phyloP scores from a whole-genome alignment of 495 filamentous ascomycete species.

The Rhizodiscina lignyota region DNA sequence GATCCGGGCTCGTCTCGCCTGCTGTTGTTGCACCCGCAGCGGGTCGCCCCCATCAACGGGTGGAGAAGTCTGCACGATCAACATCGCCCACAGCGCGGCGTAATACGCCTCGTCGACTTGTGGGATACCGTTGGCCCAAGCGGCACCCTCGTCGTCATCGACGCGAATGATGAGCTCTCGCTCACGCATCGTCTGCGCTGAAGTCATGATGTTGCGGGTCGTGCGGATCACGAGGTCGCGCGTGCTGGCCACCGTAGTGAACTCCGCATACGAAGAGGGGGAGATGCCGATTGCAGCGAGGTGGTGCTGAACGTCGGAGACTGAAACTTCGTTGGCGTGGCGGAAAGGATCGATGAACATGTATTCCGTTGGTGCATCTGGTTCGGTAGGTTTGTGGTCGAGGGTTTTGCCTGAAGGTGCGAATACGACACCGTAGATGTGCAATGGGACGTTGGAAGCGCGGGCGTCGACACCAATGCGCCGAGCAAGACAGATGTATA shows the following conservation, averaged over 20 bases:
- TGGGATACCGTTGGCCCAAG: slow-evolving; percentile 9
- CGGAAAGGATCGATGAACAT: slow-evolving; percentile 82
- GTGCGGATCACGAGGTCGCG: slow-evolving; percentile 57
- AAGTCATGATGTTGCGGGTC: slow-evolving; percentile 63
- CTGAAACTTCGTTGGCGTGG: slow-evolving; percentile 45
- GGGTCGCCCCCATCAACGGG: slow-evolving; percentile 19
- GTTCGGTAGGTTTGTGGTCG: slow-evolving; percentile 32
- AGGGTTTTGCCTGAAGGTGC: slow-evolving; percentile 42
- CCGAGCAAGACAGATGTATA: slow-evolving; percentile 50
- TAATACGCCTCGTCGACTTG: slow-evolving; percentile 58
- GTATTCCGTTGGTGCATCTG: slow-evolving; percentile 13
- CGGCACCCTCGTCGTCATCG: slow-evolving; percentile 2
- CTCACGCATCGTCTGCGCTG: slow-evolving; percentile 20
- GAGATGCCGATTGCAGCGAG: slow-evolving; percentile 47
- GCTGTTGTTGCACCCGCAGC: slow-evolving; percentile 27
- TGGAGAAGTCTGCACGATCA: slow-evolving; percentile 32
- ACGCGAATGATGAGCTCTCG: slow-evolving; percentile 7
- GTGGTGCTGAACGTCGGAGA: slow-evolving; percentile 38
- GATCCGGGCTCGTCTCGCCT: too few species aligned
- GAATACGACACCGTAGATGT: slow-evolving; percentile 59
- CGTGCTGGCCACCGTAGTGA: slow-evolving; percentile 41
- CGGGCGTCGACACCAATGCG: slow-evolving; percentile 51
- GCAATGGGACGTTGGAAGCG: slow-evolving; percentile 61
- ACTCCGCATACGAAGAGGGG: slow-evolving; percentile 30
- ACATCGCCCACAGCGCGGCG: slow-evolving; percentile 59